Evolutionary conservation across 2,329 filamentous ascomycete genomes (phyloP), one percentile per base, ranked within the genome.

Genomic region (Pyrenophora teres): DNA sequence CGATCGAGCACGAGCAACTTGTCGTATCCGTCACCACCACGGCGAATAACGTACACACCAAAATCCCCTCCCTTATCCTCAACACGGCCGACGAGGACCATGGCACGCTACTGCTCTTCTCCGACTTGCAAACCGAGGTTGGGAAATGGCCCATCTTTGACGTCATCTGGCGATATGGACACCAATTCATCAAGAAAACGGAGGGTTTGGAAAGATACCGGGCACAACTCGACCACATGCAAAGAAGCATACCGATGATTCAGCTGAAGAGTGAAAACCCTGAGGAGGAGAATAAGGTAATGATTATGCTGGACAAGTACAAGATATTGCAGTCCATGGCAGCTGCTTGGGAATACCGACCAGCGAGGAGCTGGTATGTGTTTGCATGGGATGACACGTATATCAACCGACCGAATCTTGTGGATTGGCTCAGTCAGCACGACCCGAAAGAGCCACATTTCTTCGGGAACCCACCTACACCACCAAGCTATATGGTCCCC

Each of bases 321-420:
- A 76, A 75, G 56, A 66, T 72, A 16, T 52, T 76, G 25, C 71
- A 72, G 25, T 65, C 73, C 39, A 60, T 76, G 54, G 62, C 72
- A 12, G 57, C 64, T 21, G 66, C 73, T 4, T 69, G 71, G 52
- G 61, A 70, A 9, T 62, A 72, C 43, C 61, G 70, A 32, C 78
- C 78, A 2, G 69, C 81, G 21, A 78, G 79, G 38, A 80, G 80
- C 47, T 86, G 83, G 83, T 86, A 78, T 54, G 72, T 83, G 48
- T 86, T 86, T 64, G 78, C 83, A 40, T 83, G 85, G 58, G 78
- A 81, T 0, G 83, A 86, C 62, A 84, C 82, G 0, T 85, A 82
- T 57, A 66, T 84, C 35, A 72, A 82, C 8, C 82, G 82, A 74
- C 70, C 76, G 30, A 82, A 81, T 27, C 59, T 85, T 35, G 62